Evolutionary conservation across 495 filamentous ascomycete genomes (phyloP).

Genomic region (Arthonia radiata): DNA sequence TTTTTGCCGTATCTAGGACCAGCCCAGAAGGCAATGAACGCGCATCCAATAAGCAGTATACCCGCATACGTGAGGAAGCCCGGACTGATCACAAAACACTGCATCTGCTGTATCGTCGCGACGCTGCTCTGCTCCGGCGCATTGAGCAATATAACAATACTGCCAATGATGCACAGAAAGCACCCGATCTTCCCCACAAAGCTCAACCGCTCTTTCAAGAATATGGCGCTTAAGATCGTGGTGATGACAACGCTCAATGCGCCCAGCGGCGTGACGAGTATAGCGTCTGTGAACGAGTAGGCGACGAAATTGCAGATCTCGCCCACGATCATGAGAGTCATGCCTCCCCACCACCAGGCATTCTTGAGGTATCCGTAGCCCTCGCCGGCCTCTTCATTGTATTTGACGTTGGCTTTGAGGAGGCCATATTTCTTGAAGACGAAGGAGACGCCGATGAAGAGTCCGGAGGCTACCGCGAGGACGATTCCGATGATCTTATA

Average conservation of each 20-base stretch:
- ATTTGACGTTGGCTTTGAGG: constrained; percentile 82
- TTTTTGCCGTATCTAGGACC: constrained; percentile 83
- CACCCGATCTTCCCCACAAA: constrained; percentile 93
- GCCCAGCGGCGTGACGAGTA: constrained; percentile 81
- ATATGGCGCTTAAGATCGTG: constrained; percentile 79
- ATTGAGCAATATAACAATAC: constrained; percentile 83
- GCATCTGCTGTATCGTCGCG: constrained; percentile 76
- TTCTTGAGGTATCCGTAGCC: constrained; percentile 98
- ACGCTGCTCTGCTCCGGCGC: constrained; percentile 70
- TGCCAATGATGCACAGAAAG: constrained; percentile 83
- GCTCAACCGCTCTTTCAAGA: constrained; percentile 83
- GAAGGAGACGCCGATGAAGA: constrained; percentile 90
- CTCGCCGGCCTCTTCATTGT: constrained; percentile 86
- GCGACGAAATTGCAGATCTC: constrained; percentile 96
- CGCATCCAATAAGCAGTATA: constrained; percentile 48
- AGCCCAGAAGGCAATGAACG: constrained; percentile 54
- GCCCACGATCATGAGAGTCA: constrained; percentile 92
- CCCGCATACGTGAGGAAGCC: constrained; percentile 74
- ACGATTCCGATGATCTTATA: constrained; percentile 80
- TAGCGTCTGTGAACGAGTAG: constrained; percentile 92
- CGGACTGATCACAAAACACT: constrained; percentile 64
- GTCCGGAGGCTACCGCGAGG: constrained; percentile 64
- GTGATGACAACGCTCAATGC: constrained; percentile 91
- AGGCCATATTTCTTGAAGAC: constrained; percentile 86
- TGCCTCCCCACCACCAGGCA: constrained; percentile 80